Percentiles rank a stretch among this genome's conserved stretches.
phyloP scores from a whole-genome alignment of 768 basidiomycete genomes.

The Trametes maxima region DNA sequence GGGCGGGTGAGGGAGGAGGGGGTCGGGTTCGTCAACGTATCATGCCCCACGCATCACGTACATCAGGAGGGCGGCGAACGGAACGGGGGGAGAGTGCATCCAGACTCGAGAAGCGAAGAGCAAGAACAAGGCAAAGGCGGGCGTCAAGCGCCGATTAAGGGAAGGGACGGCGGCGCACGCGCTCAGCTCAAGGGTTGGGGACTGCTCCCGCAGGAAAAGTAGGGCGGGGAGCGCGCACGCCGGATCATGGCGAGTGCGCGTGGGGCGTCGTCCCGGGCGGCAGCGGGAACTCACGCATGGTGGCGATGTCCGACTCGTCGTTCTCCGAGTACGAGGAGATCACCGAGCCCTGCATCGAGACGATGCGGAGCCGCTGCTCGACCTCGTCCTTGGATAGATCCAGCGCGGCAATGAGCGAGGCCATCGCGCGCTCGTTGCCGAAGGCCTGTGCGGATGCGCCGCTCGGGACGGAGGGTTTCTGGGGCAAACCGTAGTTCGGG shows the following conservation, averaged over 20 bases:
- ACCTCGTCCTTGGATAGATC: slow-evolving; percentile 50
- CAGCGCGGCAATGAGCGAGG: slow-evolving; percentile 70
- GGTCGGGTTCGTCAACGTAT: slow-evolving; percentile 4
- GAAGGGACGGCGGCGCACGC: slow-evolving; percentile 24
- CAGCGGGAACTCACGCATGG: slow-evolving; percentile 27
- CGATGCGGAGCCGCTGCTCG: slow-evolving; percentile 53
- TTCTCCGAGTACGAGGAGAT: slow-evolving; percentile 34
- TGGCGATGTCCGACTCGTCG: slow-evolving; percentile 25
- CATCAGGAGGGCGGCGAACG: slow-evolving; percentile 8
- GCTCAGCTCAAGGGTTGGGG: slow-evolving; percentile 15
- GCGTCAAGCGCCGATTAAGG: slow-evolving; percentile 20
- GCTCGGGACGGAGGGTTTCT: slow-evolving; percentile 41
- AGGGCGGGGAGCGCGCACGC: background rate
- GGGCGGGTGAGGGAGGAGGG: background rate
- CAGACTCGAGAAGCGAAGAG: slow-evolving; percentile 17
- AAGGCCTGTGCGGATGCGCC: slow-evolving; percentile 33
- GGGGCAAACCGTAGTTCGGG: slow-evolving; percentile 9
- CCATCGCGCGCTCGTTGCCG: slow-evolving; percentile 55
- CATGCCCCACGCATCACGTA: slow-evolving; percentile 18
- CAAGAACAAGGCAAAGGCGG: slow-evolving; percentile 9
- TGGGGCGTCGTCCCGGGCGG: slow-evolving; percentile 17
- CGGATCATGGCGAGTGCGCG: slow-evolving; percentile 11
- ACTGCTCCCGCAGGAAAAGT: background rate
- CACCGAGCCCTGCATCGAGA: slow-evolving; percentile 54
- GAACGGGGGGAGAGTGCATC: slow-evolving; percentile 18